Base-by-base conservation (phyloP, 305 asterid genomes). In the Fraxinus baroniana region DNA sequence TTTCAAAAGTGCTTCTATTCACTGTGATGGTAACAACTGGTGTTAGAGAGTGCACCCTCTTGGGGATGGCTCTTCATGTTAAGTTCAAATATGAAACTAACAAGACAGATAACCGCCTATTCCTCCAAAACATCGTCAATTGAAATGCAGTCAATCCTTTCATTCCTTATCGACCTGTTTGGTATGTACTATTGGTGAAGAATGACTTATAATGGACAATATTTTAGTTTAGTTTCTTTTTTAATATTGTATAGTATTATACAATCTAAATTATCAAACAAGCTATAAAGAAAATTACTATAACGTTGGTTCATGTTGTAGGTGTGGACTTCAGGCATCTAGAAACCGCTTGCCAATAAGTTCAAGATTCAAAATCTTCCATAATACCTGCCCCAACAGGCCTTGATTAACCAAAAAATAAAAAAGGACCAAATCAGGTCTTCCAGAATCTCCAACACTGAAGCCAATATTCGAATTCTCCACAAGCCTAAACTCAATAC, bases 371-470 rank as follows among this genome's bases (percentile, higher is more conserved):
- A 92, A 95, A 22, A 90, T 94, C 82, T 87, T 93, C 81, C 91
- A 97, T 0, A 97, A 93, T 82, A 92, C 97, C 49, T 94, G 98
- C 86, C 97, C 92, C 81, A 93, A 95, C 6, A 95, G 98, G 98
- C 1, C 97, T 94, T 4, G 41, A 36, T 36, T 36, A 36, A 36
- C 41, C 41, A 36, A 97, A 93, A 95, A 93, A 91, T 89, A 93
- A 83, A 95, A 93, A 91, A 89, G 5, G 95, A 92, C 85, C 98
- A 92, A 82, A 91, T 93, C 10, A 93, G 97, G 73, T 94, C 95
- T n/a, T 86, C 86, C 18, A 64, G 41, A 5, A 49, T 18, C 26
- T 78, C 78, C 7, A 73, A 80, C 0, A 64, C 22, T 37, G 15
- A 32, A 78, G 6, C 26, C 9, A 78, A 15, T 22, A 3, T 1